Conservation (phyloP, 495 filamentous ascomycete genomes). For the Letharia columbiana region DNA sequence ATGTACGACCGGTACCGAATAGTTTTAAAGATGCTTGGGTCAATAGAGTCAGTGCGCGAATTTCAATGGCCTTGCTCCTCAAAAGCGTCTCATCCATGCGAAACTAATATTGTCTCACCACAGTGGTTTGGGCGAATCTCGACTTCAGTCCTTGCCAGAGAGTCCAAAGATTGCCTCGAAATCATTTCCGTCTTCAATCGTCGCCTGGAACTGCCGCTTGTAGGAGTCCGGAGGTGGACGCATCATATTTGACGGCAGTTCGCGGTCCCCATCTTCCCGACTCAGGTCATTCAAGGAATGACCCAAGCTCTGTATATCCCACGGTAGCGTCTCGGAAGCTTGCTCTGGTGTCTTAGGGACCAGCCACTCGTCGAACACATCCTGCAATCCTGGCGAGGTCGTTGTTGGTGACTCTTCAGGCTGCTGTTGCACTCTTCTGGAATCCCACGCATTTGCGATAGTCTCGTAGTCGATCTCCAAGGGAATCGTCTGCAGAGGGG, state of each 20-base stretch:
- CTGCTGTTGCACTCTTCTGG: background rate
- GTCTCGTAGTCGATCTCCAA: background rate
- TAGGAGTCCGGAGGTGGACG: too few relatives aligned
- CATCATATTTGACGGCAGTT: too few relatives aligned
- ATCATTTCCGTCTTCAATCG: background rate
- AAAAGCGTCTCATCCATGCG: too few relatives aligned
- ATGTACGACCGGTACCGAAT: too few relatives aligned
- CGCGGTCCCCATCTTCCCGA: background rate
- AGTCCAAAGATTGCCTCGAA: background rate
- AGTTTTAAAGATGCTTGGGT: too few relatives aligned
- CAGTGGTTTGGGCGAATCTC: too few relatives aligned
- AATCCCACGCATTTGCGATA: background rate
- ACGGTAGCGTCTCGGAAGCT: background rate
- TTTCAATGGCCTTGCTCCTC: too few relatives aligned
- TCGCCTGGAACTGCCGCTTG: background rate
- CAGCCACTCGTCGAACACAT: background rate
- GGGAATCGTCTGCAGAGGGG: background rate
- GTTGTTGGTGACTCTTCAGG: background rate
- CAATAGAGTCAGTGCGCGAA: too few relatives aligned
- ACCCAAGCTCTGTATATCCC: background rate
- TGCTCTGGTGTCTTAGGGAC: background rate
- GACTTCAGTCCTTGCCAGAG: too few relatives aligned
- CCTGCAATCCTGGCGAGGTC: background rate
- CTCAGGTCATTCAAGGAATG: background rate
- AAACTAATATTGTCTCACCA: too few relatives aligned